phyloP scores from a whole-genome alignment of 495 filamentous ascomycete genomes.

The Penicillium cinerascens region DNA sequence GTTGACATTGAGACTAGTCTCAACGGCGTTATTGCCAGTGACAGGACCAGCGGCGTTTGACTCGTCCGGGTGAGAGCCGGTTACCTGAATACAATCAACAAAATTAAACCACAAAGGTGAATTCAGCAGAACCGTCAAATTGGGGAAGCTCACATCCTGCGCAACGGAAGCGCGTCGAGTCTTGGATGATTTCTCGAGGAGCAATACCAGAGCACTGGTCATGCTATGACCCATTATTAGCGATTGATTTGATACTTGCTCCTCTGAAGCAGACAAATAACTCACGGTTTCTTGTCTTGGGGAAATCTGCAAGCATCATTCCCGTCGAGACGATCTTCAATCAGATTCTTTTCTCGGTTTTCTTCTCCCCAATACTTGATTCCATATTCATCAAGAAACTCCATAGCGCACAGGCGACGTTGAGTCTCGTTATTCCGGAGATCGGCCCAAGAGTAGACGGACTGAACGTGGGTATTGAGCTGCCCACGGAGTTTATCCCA shows the following conservation, averaged over 20 bases:
- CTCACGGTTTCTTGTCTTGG: background rate
- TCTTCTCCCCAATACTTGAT: background rate
- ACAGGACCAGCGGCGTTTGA: background rate
- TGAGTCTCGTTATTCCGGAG: background rate
- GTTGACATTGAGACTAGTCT: background rate
- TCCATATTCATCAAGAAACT: background rate
- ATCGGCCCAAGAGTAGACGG: background rate
- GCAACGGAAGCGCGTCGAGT: background rate
- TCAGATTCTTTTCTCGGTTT: background rate
- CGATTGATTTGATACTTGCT: background rate
- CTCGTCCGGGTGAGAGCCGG: background rate
- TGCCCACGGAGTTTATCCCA: conserved; percentile 11
- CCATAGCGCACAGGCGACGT: background rate
- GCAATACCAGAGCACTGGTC: background rate
- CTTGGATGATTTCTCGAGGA: conserved; percentile 4
- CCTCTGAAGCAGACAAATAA: background rate
- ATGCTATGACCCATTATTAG: background rate
- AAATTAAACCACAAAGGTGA: background rate
- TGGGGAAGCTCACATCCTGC: conserved; percentile 3
- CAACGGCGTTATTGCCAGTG: background rate
- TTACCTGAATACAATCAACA: background rate
- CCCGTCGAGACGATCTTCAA: background rate
- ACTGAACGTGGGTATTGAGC: conserved; percentile 1
- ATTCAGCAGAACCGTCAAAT: background rate
- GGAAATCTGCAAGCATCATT: background rate